phyloP scores from a whole-genome alignment of 2,329 filamentous ascomycete species.

The Exserohilum turcica region DNA sequence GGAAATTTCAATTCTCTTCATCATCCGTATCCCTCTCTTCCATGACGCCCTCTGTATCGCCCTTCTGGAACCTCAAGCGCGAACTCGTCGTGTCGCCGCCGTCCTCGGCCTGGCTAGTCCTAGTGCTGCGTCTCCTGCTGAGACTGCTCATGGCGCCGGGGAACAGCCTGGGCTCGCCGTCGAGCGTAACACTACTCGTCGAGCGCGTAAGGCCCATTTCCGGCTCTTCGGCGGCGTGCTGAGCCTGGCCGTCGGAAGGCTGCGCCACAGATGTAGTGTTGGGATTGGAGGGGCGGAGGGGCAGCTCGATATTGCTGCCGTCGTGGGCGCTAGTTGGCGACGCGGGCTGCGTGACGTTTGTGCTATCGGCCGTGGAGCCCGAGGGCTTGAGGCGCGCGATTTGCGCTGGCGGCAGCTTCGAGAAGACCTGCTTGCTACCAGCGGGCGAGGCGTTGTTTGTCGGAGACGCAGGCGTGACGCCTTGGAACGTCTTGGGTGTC shows the following conservation, averaged over 20 bases:
- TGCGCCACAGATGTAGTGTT: constrained; percentile 27
- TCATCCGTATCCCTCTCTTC: constrained; percentile 18
- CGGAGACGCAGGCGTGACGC: constrained; percentile 43
- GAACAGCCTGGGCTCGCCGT: constrained; percentile 71
- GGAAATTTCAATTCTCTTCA: constrained; percentile 6
- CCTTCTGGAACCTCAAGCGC: constrained; percentile 11
- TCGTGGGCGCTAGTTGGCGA: constrained; percentile 32
- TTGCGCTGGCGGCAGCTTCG: constrained; percentile 42
- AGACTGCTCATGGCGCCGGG: constrained; percentile 67
- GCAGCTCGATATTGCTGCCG: constrained; percentile 27
- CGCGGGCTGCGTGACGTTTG: constrained; percentile 25
- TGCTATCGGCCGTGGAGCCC: constrained; percentile 25
- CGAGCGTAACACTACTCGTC: constrained; percentile 37
- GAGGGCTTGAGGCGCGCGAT: constrained; percentile 45
- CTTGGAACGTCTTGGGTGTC: constrained; percentile 38
- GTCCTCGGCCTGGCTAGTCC: constrained; percentile 28
- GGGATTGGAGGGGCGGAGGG: constrained; percentile 35
- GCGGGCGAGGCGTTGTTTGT: constrained; percentile 49
- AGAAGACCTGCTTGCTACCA: constrained; percentile 38
- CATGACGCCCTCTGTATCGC: constrained; percentile 11
- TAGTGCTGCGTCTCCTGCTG: constrained; percentile 44
- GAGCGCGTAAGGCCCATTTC: constrained; percentile 27
- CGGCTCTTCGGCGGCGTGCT: constrained; percentile 21
- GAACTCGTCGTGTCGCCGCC: constrained; percentile 18
- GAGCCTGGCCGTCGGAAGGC: constrained; percentile 23